Evolutionary conservation across 441 rosid genomes (phyloP).

Genomic region (Euphorbia schlechtendalii): DNA sequence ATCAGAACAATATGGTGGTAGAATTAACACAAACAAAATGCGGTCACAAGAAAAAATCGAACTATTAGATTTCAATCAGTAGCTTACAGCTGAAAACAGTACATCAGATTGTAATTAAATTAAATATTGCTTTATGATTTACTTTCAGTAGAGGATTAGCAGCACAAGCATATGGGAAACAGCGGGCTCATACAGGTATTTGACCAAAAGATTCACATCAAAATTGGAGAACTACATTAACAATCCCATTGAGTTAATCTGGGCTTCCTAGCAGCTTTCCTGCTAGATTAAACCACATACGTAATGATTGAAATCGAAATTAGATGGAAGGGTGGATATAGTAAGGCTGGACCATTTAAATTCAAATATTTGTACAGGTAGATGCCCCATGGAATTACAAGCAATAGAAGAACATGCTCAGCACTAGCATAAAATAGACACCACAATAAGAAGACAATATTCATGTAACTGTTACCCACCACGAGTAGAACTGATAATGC

Average conservation of each 20-base stretch:
- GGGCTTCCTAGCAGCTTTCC: background rate
- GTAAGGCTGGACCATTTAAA: background rate
- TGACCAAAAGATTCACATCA: too few species aligned
- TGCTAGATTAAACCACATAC: background rate
- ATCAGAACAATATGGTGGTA: background rate
- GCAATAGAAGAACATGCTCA: background rate
- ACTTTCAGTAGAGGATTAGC: background rate
- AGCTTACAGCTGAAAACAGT: too few species aligned
- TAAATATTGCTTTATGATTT: background rate
- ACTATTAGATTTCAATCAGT: too few species aligned
- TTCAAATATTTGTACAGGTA: too few species aligned
- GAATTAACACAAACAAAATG: too few species aligned
- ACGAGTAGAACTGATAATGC: conserved; percentile 95
- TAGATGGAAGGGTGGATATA: background rate
- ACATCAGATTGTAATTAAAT: too few species aligned
- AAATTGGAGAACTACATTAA: background rate
- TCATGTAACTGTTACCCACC: too few species aligned
- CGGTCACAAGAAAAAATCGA: too few species aligned
- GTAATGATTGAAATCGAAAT: too few species aligned
- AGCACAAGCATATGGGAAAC: background rate
- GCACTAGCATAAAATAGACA: background rate
- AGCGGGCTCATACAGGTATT: too few species aligned
- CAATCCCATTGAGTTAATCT: background rate
- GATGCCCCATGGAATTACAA: background rate
- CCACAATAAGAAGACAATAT: background rate